phyloP scores from a whole-genome alignment of 2,329 filamentous ascomycete genomes.

The Penicillium concentricum region DNA sequence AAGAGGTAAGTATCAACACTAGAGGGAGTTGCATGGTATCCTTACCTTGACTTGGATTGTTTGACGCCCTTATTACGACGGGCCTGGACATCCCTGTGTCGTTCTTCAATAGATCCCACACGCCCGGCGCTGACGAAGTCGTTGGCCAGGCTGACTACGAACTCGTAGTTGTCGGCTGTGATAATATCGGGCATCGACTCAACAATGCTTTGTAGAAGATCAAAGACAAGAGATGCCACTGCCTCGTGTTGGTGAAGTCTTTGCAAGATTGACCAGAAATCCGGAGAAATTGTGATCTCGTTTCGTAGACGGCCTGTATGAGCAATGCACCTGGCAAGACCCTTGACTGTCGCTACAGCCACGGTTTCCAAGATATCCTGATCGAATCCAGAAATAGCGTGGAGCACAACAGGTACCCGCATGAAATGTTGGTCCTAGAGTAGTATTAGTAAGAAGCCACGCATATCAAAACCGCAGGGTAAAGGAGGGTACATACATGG shows the following conservation, averaged over 20 bases:
- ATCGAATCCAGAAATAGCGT: constrained; percentile 84
- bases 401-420: constrained; percentile 85
- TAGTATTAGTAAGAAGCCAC: constrained; percentile 14
- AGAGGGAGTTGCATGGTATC: constrained; percentile 17
- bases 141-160: constrained; percentile 78
- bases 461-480: constrained; percentile 13
- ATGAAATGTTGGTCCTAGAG: constrained; percentile 81
- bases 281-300: constrained; percentile 92
- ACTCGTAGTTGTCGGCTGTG: constrained; percentile 93
- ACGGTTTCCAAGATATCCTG: constrained; percentile 74
- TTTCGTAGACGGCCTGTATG: constrained; percentile 75
- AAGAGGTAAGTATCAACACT: constrained; percentile 13
- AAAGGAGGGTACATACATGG: constrained; percentile 62
- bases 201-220: constrained; percentile 77
- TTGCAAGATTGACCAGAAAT: constrained; percentile 92
- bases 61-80: constrained; percentile 55
- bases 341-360: constrained; percentile 72
- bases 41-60: constrained; percentile 56
- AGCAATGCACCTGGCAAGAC: constrained; percentile 75
- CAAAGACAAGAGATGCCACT: constrained; percentile 76
- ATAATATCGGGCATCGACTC: constrained; percentile 74
- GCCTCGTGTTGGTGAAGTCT: constrained; percentile 68
- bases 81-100: constrained; percentile 60
- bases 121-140: constrained; percentile 84
- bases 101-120: constrained; percentile 68